Percentiles rank a stretch among this genome's conserved stretches.
phyloP scores from a whole-genome alignment of 202 grass and related monocot species.

The Thinopyrum obtusiflorum region DNA sequence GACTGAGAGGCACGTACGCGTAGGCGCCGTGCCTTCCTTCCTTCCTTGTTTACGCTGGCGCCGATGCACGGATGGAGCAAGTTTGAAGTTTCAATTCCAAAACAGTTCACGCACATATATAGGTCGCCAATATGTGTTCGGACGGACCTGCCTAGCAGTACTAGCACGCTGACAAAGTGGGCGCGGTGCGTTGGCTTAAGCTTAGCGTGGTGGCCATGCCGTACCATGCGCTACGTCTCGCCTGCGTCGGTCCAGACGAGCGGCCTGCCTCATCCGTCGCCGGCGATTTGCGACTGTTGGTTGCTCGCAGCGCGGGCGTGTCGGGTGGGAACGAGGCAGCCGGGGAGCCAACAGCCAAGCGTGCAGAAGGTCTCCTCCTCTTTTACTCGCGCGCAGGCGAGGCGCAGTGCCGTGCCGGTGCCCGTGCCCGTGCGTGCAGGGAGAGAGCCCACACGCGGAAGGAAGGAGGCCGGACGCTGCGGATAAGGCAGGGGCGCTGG shows the following conservation, averaged over 20 bases:
- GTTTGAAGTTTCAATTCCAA: neutral
- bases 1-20: no score
- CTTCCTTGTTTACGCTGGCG: neutral
- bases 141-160: no score
- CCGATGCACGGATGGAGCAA: neutral
- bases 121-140: no score
- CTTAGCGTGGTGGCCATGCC: no score
- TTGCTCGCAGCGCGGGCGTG: neutral
- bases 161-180: no score
- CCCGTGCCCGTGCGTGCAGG: neutral
- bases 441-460: no score
- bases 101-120: no score
- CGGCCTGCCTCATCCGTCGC: no score
- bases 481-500: neutral
- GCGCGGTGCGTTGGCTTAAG: no score
- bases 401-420: neutral
- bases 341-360: neutral
- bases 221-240: no score
- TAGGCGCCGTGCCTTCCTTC: neutral
- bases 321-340: constrained; percentile 13
- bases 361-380: neutral
- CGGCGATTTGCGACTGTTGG: neutral
- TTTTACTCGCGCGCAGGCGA: neutral
- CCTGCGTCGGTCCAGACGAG: no score
- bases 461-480: no score